Evolutionary conservation across 129 eudicot genomes (phyloP), one percentile per base, ranked within the genome.

Genomic region (Tagetes patula): DNA sequence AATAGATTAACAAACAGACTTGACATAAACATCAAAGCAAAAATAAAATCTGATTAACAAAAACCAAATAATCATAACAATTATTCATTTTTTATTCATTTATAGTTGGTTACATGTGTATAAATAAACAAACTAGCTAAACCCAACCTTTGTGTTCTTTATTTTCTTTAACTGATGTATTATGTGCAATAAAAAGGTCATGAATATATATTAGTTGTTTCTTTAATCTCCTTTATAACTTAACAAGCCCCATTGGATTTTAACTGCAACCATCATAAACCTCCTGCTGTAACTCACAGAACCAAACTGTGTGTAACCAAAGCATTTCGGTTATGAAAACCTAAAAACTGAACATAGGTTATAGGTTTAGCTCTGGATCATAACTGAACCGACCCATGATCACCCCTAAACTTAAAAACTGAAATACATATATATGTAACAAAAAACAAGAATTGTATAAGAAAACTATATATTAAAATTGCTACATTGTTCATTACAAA

Each of bases 401-500:
- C 66, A 34, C 41, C 6, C 8, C 20, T 60, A 36, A 12, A 7
- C 11, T 42, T 10, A 1, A 9, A 7, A 58, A 60, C 65, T 33
- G 27, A 66, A 41, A 75, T 12, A 49, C 65, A 66, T 39, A 41
- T 6, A 60, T 54, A n/a, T 2, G 70, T 65, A 30, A 53, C 56
- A 75, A 6, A 33, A 47, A 46, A 38, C 69, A 76, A 7, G n/a
- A 56, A n/a, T 45, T 62, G 36, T 60, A 70, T 33, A 77, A 30
- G 20, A 61, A 60, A 77, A 6, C 14, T 48, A 61, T 77, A 49
- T 48, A 8, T 49, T 40, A 59, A 48, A 50, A 62, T 42, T 64
- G 78, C 67, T 78, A 65, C 42, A 64, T 63, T 53, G 77, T 54
- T 63, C 13, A 71, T 72, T 71, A 79, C 62, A 38, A 71, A 45